phyloP scores from a whole-genome alignment of 2,329 filamentous ascomycete species.

The Sclerotinia borealis region DNA sequence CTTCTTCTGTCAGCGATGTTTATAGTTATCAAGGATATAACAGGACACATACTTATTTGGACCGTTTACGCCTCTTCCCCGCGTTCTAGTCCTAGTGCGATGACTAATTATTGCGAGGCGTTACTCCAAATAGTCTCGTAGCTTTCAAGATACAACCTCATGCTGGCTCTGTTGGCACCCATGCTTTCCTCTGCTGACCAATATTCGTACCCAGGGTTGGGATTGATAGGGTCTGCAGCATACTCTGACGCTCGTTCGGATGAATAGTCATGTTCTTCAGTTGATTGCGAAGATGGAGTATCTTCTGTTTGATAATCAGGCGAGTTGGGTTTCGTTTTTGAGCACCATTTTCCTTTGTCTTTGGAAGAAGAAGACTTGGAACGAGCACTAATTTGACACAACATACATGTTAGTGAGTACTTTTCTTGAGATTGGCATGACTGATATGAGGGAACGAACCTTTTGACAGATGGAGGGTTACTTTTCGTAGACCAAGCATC shows the following conservation, averaged over 20 bases:
- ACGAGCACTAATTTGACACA: background rate
- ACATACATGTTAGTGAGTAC: background rate
- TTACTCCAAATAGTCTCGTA: slow-evolving; percentile 1
- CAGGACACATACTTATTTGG: background rate
- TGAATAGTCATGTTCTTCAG: background rate
- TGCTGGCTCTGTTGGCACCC: background rate
- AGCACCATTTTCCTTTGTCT: background rate
- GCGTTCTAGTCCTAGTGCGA: background rate
- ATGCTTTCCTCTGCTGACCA: background rate
- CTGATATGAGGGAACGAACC: background rate
- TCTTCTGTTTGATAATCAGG: background rate
- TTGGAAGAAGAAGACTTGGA: background rate
- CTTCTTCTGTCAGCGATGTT: background rate
- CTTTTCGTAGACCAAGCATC: slow-evolving; percentile 1
- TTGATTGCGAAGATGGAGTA: background rate
- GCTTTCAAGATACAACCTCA: background rate
- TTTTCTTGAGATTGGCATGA: background rate
- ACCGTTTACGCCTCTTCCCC: background rate
- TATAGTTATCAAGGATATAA: background rate
- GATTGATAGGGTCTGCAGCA: background rate
- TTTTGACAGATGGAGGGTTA: background rate
- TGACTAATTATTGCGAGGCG: background rate
- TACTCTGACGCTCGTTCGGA: background rate
- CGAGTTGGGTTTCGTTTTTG: background rate
- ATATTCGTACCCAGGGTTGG: slow-evolving; percentile 1